Percentiles rank a stretch among this genome's conserved stretches.
Conservation (phyloP, 495 filamentous ascomycete species). For the Pyronema domesticum region DNA sequence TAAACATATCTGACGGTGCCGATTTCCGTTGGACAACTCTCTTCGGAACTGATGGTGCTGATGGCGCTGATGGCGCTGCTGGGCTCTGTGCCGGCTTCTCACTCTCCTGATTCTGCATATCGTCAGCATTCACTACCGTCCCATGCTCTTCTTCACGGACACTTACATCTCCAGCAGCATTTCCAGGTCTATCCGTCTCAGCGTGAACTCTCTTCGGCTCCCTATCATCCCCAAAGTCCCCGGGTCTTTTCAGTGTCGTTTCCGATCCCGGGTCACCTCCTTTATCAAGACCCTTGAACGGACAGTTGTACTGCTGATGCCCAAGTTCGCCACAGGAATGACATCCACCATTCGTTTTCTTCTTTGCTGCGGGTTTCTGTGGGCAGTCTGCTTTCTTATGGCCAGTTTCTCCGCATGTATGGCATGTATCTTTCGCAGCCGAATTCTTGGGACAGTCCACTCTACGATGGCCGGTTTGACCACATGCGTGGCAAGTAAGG, state of each 20-base stretch:
- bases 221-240: not conserved
- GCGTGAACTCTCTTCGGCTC: not conserved
- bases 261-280: not conserved
- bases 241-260: not conserved
- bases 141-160: no score
- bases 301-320: not conserved
- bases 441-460: no score
- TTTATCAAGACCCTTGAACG: not conserved
- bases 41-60: not conserved
- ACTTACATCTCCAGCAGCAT: no score
- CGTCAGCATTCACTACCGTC: no score
- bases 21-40: slow-evolving; percentile 3
- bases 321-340: not conserved
- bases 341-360: no score
- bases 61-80: not conserved
- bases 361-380: no score
- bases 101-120: no score
- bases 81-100: not conserved
- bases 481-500: no score
- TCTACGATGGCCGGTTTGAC: no score
- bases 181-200: not conserved
- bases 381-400: no score
- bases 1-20: slow-evolving; percentile 4
- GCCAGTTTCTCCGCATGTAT: no score
- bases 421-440: no score